A percentile compares a stretch with the other conserved stretches of the same genome.
Evolutionary conservation across 352 stramenopile genomes (phyloP).

Genomic region (Peronospora tabacina): DNA sequence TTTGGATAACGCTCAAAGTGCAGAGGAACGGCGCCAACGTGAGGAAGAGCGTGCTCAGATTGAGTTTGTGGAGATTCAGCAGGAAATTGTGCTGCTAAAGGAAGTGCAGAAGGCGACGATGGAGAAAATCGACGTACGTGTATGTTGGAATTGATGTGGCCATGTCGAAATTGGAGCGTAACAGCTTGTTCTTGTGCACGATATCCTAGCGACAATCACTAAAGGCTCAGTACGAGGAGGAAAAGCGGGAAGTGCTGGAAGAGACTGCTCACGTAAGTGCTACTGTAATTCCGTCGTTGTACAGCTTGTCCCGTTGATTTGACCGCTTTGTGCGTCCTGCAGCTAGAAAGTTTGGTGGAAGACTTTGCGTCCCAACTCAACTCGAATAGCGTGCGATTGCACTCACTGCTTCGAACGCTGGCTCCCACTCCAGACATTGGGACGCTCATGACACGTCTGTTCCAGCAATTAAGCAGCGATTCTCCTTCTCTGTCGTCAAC

Average conservation of each 20-base stretch:
- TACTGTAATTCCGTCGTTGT: not conserved
- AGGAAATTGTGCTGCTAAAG: constrained; percentile 56
- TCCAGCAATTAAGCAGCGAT: constrained; percentile 55
- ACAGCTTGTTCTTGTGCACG: not conserved
- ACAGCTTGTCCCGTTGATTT: not conserved
- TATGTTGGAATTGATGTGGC: not conserved
- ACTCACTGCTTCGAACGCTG: constrained; percentile 59
- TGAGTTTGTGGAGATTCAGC: constrained; percentile 46
- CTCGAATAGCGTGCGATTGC: constrained; percentile 44
- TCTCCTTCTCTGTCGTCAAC: constrained; percentile 6
- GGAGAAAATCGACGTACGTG: constrained; percentile 39
- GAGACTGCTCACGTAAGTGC: constrained; percentile 47
- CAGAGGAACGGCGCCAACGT: constrained; percentile 24
- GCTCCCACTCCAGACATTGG: constrained; percentile 49
- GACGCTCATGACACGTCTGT: constrained; percentile 66
- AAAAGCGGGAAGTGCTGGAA: constrained; percentile 49
- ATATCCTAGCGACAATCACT: constrained; percentile 40
- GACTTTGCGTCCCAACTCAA: constrained; percentile 49
- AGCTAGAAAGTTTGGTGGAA: constrained; percentile 45
- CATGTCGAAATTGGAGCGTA: not conserved
- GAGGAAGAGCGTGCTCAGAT: constrained; percentile 36
- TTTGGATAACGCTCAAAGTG: constrained; percentile 23
- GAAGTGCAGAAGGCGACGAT: constrained; percentile 41
- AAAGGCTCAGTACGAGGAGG: constrained; percentile 60
- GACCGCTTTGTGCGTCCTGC: not conserved